phyloP scores from a whole-genome alignment of 805 yeast genomes.

The Pichia gijzeniarum region DNA sequence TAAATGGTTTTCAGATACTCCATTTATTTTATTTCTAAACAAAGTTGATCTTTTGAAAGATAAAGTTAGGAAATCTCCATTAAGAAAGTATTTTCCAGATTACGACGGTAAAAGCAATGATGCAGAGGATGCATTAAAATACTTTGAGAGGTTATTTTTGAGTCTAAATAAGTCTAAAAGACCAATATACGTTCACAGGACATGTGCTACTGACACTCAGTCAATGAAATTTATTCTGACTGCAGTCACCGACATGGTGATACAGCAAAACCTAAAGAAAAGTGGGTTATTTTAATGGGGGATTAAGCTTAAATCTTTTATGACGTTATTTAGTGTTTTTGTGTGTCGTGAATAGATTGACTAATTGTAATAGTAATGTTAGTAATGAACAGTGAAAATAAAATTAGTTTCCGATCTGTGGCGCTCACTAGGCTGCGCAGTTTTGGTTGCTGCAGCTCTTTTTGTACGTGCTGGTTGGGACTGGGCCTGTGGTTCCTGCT shows the following conservation, averaged over 20 bases:
- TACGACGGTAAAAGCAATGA: constrained; percentile 61
- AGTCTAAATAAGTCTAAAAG: constrained; percentile 55
- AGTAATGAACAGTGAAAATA: too few species aligned
- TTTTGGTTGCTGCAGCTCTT: too few species aligned
- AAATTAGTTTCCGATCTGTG: too few species aligned
- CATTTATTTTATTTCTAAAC: constrained; percentile 83
- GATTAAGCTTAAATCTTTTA: too few species aligned
- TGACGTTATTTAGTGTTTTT: too few species aligned
- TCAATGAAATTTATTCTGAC: constrained; percentile 86
- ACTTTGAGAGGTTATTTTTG: constrained; percentile 63
- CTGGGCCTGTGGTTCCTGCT: too few species aligned
- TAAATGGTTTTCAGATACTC: constrained; percentile 76
- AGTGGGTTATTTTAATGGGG: constrained; percentile 57
- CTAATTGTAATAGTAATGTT: too few species aligned
- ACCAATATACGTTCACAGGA: constrained; percentile 85
- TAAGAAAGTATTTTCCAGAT: constrained; percentile 70
- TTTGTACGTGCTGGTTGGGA: too few species aligned
- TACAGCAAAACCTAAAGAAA: constrained; percentile 72
- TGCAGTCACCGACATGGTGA: constrained; percentile 88
- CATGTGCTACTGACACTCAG: constrained; percentile 91
- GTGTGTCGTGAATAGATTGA: too few species aligned
- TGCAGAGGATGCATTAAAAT: constrained; percentile 59
- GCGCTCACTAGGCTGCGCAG: too few species aligned
- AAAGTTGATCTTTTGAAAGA: constrained; percentile 76
- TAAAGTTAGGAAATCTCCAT: constrained; percentile 61